Evolutionary conservation across 1,284 basidiomycete genomes (phyloP), one percentile per base, ranked within the genome.

Genomic region (Apiotrichum domesticum): DNA sequence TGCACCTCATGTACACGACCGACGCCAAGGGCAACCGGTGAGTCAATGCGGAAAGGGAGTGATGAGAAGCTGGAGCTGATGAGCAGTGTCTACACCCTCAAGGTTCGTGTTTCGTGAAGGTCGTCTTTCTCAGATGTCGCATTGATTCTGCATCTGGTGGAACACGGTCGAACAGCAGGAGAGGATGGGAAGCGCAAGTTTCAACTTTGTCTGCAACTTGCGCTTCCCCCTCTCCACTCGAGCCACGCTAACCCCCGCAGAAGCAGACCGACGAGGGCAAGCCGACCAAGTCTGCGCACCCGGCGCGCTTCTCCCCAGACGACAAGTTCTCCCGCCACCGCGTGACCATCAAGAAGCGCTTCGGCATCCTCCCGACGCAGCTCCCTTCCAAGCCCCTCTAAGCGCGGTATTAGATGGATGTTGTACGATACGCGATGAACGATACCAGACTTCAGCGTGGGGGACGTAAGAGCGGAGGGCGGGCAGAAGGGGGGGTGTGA

Each of bases 251-350:
- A 52, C 53, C 2, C 40, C 8, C n/a, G 11, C 50, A 94, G 91
- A 97, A 96, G 87, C 68, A 83, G 47, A 91, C 87, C 13, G 81
- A 86, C 51, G 79, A 78, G 35, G 90, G 90, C 51, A 86, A 85
- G 78, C 83, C 90, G 63, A 90, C 90, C 49, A 94, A 91, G 78
- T 93, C 90, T 59, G 93, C 93, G 9, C 93, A 97, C 77, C 93
- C 92, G 76, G 92, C 92, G 40, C 89, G 92, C 41, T 96, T 96
- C 79, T 96, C 93, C 34, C 93, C 93, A 14, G 93, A 97, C 75
- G 93, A 96, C 83, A 96, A 96, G 81, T 97, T 94, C 79, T 94
- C 92, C 62, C 83, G 90, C 61, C 93, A 97, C 74, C 87, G 93
- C 62, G 90, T 96, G 57, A 94, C 90, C 4, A 87, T 96, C 74